A percentile compares a stretch with the other conserved stretches of the same genome.
Evolutionary conservation across 177 flowering plant species (phyloP).

Genomic region (Vitis hybrid): DNA sequence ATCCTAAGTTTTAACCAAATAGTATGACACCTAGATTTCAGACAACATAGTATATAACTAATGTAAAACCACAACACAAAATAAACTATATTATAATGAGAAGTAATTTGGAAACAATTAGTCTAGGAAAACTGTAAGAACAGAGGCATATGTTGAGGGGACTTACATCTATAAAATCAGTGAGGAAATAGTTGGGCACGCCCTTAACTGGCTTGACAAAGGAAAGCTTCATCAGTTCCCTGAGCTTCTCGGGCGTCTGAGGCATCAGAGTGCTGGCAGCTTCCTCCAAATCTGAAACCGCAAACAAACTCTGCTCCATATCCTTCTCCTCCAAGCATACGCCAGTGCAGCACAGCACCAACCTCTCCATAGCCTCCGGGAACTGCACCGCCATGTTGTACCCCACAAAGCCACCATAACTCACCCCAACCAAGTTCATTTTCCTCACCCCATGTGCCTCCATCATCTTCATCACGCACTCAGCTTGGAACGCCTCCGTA

Average conservation of each 20-base stretch:
- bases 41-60: too few relatives aligned
- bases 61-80: too few relatives aligned
- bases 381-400: slow-evolving; percentile 39
- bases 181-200: slow-evolving; percentile 27
- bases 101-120: too few relatives aligned
- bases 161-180: slow-evolving; percentile 30
- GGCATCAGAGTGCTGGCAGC: slow-evolving; percentile 28
- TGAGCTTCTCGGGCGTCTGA: slow-evolving; percentile 29
- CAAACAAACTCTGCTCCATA: slow-evolving; percentile 25
- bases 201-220: slow-evolving; percentile 24
- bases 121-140: too few relatives aligned
- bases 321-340: slow-evolving; percentile 44
- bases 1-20: too few relatives aligned
- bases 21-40: too few relatives aligned
- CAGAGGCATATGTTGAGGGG: too few relatives aligned
- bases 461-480: slow-evolving; percentile 31
- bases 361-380: slow-evolving; percentile 27
- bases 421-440: slow-evolving; percentile 31
- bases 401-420: slow-evolving; percentile 53
- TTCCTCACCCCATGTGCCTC: slow-evolving; percentile 20
- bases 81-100: too few relatives aligned
- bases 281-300: slow-evolving; percentile 24
- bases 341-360: slow-evolving; percentile 39
- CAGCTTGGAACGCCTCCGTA: slow-evolving; percentile 43
- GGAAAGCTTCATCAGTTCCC: slow-evolving; percentile 22